Evolutionary conservation across 768 basidiomycete species (phyloP), one percentile per base, ranked within the genome.

Genomic region (Trametes cubensis): DNA sequence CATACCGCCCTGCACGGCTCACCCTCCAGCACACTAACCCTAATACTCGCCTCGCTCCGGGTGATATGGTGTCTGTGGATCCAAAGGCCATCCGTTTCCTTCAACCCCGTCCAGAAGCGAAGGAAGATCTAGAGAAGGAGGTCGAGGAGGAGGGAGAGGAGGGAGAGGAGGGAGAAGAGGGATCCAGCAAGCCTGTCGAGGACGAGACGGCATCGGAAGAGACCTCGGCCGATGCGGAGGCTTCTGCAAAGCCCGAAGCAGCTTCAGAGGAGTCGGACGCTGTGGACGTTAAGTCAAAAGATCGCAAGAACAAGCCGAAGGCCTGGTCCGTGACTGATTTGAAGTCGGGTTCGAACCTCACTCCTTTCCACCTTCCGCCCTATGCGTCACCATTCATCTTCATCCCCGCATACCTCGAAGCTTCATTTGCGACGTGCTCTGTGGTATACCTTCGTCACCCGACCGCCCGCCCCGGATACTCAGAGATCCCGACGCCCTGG

Each of bases 391-490:
- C 97, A 0, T 92, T 89, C 81, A 80, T 98, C 42, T 98, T 97
- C 81, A 84, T 98, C 65, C 97, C 97, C 5, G 87, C 93, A 0
- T 95, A 94, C 73, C 83, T 94, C 55, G 92, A 95, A 67, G 84
- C 87, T 14, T 90, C 88, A 59, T 98, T 91, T 80, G 71, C 83
- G 49, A 94, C 94, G 11, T 98, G 96, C 74, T 93, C 95, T 2
- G 89, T 88, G 15, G 80, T 98, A 54, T 98, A 96, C 72, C 85
- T 98, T 34, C 91, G 97, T 40, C 94, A 98, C 70, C 97, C 97
- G 8, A 97, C 95, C 0, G 97, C 96, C 0, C 86, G 94, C n/a
- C 93, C 95, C 0, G 92, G 92, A 6, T 95, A 96, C 76, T 92
- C 90, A 17, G 97, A 99, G 75, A 90, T 99, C 40, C 94, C 96